A percentile compares a stretch with the other conserved stretches of the same genome.
Conservation (phyloP, 1,284 basidiomycete species). For the Malassezia pachydermatis region DNA sequence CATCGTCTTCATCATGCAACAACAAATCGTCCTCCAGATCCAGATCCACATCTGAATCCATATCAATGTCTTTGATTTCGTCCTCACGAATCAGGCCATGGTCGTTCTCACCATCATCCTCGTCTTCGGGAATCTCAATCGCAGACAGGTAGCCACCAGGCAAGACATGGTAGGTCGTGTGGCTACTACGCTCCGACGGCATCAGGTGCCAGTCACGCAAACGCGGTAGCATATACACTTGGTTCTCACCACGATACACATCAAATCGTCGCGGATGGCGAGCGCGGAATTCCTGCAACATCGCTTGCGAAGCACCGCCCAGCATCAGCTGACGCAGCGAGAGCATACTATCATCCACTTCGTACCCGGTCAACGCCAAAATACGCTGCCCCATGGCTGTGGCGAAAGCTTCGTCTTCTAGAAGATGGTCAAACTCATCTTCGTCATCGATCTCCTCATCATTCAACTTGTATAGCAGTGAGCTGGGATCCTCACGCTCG, state of each 20-base stretch:
- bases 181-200: not conserved
- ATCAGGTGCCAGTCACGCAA: conserved; percentile 1
- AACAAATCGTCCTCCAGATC: conserved; percentile 28
- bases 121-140: conserved; percentile 6
- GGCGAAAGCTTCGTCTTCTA: conserved; percentile 28
- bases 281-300: not conserved
- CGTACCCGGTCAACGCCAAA: conserved; percentile 23
- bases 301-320: not conserved
- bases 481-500: conserved; percentile 24
- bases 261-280: conserved; percentile 4
- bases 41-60: conserved; percentile 21
- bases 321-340: conserved; percentile 12
- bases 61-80: not conserved
- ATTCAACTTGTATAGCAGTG: conserved; percentile 27
- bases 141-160: conserved; percentile 8
- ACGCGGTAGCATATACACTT: conserved; percentile 2
- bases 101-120: conserved; percentile 13
- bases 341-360: conserved; percentile 12
- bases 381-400: conserved; percentile 27
- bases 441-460: conserved; percentile 12
- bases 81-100: not conserved
- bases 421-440: conserved; percentile 19
- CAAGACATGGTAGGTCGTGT: conserved; percentile 1
- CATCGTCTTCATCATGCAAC: conserved; percentile 21
- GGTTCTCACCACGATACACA: not conserved